These are phyloP conservation scores for Suillus brevipes DNA, from an alignment of 768 basidiomycete genomes.

Conservation along the genomic window DNA sequence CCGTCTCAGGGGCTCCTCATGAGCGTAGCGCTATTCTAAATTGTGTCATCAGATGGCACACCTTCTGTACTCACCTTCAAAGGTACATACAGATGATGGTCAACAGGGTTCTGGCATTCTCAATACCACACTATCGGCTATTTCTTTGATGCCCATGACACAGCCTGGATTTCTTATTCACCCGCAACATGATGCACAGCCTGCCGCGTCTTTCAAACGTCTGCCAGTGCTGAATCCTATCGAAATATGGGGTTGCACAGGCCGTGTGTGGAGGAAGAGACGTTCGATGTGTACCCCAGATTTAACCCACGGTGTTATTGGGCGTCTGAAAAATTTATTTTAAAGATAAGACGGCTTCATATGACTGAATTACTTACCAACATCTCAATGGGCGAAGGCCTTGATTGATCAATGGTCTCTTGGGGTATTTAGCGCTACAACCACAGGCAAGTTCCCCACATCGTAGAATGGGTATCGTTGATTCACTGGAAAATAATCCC, in stretches of 20 bases:
- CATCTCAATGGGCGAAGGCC: slow-evolving; percentile 77
- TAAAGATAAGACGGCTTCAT: slow-evolving; percentile 84
- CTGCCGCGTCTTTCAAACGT: slow-evolving; percentile 67
- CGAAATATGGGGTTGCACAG: slow-evolving; percentile 89
- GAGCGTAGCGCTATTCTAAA: slow-evolving; percentile 97
- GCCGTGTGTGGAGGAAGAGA: slow-evolving; percentile 88
- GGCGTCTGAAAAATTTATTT: slow-evolving; percentile 50
- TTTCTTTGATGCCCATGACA: slow-evolving; percentile 94
- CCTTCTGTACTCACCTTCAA: slow-evolving; percentile 95
- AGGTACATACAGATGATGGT: slow-evolving; percentile 88
- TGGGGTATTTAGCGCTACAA: slow-evolving; percentile 43
- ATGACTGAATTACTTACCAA: slow-evolving; percentile 84
- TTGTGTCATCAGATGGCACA: slow-evolving; percentile 93
- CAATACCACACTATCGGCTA: slow-evolving; percentile 91
- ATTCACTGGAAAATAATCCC: slow-evolving; percentile 93
- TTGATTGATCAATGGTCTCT: slow-evolving; percentile 64
- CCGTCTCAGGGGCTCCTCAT: slow-evolving; percentile 98
- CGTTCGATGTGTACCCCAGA: slow-evolving; percentile 90
- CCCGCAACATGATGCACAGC: slow-evolving; percentile 47
- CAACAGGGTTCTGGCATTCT: slow-evolving; percentile 95
- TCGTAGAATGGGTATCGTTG: slow-evolving; percentile 98
- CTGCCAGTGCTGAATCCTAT: slow-evolving; percentile 90
- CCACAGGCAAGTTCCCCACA: slow-evolving; percentile 84
- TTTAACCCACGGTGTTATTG: slow-evolving; percentile 93
- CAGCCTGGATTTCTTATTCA: slow-evolving; percentile 82